Conservation (phyloP, 2,329 filamentous ascomycete genomes). For the Cordyceps cateniannulata region DNA sequence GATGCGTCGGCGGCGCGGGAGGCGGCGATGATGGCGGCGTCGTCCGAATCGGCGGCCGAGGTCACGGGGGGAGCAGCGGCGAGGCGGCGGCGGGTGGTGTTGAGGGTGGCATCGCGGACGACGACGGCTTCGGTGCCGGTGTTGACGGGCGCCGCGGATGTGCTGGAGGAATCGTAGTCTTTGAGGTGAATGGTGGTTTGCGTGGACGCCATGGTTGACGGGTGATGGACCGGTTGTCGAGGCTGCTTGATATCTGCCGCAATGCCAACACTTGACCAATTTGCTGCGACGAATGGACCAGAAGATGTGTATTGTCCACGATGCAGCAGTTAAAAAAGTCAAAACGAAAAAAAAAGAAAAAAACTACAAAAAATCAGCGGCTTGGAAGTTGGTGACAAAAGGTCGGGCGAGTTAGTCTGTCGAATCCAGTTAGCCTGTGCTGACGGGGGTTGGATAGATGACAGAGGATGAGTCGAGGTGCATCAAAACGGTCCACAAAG, state of each 20-base stretch:
- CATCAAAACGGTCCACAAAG: constrained; percentile 3
- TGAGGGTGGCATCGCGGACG: not conserved
- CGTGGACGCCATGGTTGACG: not conserved
- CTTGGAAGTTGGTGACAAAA: not conserved
- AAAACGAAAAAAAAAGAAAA: not conserved
- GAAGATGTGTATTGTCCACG: too few species aligned
- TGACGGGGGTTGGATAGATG: not conserved
- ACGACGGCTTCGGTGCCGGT: not conserved
- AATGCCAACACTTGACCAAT: too few species aligned
- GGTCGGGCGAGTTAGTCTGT: not conserved
- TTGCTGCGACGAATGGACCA: too few species aligned
- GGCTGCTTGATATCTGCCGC: too few species aligned
- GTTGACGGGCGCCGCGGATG: not conserved
- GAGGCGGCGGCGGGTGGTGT: not conserved
- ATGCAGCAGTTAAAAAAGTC: not conserved
- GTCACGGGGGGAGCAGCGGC: not conserved
- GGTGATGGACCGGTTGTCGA: too few species aligned
- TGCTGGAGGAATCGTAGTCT: not conserved
- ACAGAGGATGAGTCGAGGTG: constrained; percentile 3
- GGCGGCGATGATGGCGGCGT: constrained; percentile 25
- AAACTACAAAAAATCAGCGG: not conserved
- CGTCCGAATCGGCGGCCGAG: not conserved
- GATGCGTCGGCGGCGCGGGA: constrained; percentile 34
- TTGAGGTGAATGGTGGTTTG: not conserved
- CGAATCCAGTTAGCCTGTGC: not conserved